Evolutionary conservation across 345 rosid genomes (phyloP), one percentile per base, ranked within the genome.

Genomic region (Mallotus nudiflorus): DNA sequence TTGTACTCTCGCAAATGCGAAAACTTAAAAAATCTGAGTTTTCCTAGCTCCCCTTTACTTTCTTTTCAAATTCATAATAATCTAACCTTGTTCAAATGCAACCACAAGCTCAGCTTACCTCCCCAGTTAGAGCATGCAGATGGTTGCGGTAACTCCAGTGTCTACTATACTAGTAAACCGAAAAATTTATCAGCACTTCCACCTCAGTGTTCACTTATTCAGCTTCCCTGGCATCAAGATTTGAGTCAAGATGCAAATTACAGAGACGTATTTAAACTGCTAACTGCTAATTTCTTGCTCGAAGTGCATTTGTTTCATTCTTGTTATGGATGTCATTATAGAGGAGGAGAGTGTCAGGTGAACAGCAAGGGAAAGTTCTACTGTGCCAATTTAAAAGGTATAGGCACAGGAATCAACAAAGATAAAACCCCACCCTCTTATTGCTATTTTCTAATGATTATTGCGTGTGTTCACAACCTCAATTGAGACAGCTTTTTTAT

Each of bases 1-100:
- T 69, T 78, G 46, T 0, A 2, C 4, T n/a, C 73, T n/a, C 18
- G 16, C 10, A 5, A 49, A n/a, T 83, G 85, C 31, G 37, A 15
- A 11, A 73, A 73, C 65, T 77, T 78, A 31, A 73, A 76, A 22
- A 60, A 42, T 60, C 61, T 78, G 16, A 74, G 81, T 60, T 65
- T 81, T 50, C 77, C 85, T 33, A 13, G 22, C 11, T 67, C 70
- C 15, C 84, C 84, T 18, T 78, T 56, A 65, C 60, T 80, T 29
- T 50, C 56, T 28, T 77, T 75, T 6, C 16, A 31, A 6, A 46
- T 73, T 6, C 12, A 1, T 1, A 0, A 6, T 0, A 33, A 73
- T n/a, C 6, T 37, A 37, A 60, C 61, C 63, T 27, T 84, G 70
- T 73, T 68, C 75, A 77, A 62, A 65, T 86, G 87, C 65, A 44